These are phyloP conservation scores for Liriodendron chinense DNA, from an alignment of 164 flowering plant species.

Conservation along the genomic window DNA sequence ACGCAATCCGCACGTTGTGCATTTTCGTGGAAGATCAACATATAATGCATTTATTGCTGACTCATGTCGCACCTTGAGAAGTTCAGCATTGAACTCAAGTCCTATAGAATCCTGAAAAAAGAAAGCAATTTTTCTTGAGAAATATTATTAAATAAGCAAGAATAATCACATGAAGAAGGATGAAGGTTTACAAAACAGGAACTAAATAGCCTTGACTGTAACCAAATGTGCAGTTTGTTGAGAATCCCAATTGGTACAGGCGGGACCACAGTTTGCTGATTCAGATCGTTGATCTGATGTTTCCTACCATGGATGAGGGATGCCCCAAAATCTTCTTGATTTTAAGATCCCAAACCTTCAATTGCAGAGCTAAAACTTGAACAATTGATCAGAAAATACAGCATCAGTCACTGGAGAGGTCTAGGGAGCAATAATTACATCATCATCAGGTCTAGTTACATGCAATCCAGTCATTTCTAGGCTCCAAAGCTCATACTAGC, in stretches of 20 bases:
- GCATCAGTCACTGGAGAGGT: neutral
- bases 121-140: neutral
- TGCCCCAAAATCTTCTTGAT: no score
- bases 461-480: neutral
- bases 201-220: neutral
- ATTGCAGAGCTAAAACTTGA: neutral
- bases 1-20: conserved; percentile 88
- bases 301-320: no score
- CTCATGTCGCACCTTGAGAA: conserved; percentile 74
- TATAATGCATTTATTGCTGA: conserved; percentile 72
- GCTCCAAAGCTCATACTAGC: neutral
- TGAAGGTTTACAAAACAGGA: neutral
- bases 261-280: no score
- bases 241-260: neutral
- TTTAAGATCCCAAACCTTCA: no score
- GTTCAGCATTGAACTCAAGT: conserved; percentile 69
- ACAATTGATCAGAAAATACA: no score
- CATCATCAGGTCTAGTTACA: neutral
- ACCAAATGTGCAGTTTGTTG: neutral
- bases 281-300: no score
- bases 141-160: conserved; percentile 1
- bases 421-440: neutral
- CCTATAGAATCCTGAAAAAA: conserved; percentile 68
- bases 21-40: conserved; percentile 85
- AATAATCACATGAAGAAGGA: neutral